phyloP scores from a whole-genome alignment of 164 flowering plant species.

The Macadamia integrifolia region DNA sequence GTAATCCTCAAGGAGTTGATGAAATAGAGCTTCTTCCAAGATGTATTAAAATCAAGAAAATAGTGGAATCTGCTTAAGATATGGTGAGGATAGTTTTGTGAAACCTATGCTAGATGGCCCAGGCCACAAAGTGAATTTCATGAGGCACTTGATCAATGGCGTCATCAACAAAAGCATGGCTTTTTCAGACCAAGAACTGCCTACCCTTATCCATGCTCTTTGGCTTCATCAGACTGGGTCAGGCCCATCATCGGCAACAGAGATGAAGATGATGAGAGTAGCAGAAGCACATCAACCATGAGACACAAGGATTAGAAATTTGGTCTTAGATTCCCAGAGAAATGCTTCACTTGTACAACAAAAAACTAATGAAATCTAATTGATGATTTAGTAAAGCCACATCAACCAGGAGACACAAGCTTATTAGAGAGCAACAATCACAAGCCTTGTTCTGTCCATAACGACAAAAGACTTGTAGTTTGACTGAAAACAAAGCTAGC shows the following conservation, averaged over 20 bases:
- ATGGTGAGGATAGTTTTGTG: constrained; percentile 3
- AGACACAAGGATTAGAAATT: background rate
- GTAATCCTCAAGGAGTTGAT: constrained; percentile 5
- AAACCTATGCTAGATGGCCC: background rate
- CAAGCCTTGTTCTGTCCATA: background rate
- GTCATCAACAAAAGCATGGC: background rate
- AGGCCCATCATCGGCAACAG: background rate
- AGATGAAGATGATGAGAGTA: background rate
- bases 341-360: background rate
- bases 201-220: background rate
- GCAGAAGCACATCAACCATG: background rate
- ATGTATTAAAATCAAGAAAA: background rate
- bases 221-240: background rate
- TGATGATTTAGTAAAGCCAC: background rate
- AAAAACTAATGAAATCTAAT: background rate
- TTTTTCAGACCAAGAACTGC: background rate
- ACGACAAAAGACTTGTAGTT: background rate
- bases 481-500: background rate
- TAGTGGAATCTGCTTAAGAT: constrained; percentile 5
- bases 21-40: constrained; percentile 7
- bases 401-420: background rate
- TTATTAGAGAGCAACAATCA: background rate
- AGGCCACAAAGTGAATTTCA: background rate
- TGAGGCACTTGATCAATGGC: background rate
- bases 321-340: background rate